Evolutionary conservation across 1,139 yeast species (phyloP).

Genomic region (Diutina pseudorugosa): DNA sequence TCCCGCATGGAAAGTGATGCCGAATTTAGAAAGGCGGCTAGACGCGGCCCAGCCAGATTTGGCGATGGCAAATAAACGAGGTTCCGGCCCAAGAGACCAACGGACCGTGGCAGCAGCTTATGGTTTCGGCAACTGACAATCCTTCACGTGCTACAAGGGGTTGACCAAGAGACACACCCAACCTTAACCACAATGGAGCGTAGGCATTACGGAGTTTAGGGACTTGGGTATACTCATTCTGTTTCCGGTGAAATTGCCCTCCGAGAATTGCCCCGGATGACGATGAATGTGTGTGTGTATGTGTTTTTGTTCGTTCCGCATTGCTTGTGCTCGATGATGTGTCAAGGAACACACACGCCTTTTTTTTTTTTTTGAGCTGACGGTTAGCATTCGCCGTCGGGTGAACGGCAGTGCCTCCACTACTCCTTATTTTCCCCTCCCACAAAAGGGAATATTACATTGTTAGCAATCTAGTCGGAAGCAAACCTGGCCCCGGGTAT

Average conservation of each 20-base stretch:
- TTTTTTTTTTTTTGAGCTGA: too few species aligned
- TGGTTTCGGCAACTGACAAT: too few species aligned
- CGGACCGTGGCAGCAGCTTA: too few species aligned
- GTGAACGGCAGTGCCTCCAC: neutral
- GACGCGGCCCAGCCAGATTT: neutral
- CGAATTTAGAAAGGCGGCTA: neutral
- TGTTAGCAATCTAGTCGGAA: neutral
- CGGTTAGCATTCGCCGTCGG: too few species aligned
- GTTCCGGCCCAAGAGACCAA: neutral
- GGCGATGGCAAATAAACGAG: neutral
- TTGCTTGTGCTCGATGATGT: neutral
- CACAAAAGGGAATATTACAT: too few species aligned
- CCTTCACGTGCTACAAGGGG: too few species aligned
- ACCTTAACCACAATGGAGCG: too few species aligned
- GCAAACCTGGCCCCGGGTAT: neutral
- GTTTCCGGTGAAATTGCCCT: neutral
- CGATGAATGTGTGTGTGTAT: too few species aligned
- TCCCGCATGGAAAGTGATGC: neutral
- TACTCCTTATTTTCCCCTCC: neutral
- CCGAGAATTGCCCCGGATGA: neutral
- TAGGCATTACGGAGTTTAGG: neutral
- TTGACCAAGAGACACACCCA: too few species aligned
- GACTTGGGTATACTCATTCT: neutral
- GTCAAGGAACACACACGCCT: neutral
- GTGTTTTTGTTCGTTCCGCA: neutral